Conservation (phyloP, 306 rosid species). For the Dalbergia cochinchinensis region DNA sequence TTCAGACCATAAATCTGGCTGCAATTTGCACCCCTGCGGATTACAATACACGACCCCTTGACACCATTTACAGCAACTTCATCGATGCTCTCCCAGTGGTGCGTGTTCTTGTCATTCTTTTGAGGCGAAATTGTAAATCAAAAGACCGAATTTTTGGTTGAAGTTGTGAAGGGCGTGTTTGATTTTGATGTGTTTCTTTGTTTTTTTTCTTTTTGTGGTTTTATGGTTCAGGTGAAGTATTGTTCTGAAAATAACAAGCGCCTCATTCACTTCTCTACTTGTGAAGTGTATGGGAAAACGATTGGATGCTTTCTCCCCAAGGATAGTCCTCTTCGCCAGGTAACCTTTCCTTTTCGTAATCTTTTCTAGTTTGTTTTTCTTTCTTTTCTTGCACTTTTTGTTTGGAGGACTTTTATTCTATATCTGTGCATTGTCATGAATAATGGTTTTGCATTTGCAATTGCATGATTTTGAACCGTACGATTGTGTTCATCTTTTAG, state of each 20-base stretch:
- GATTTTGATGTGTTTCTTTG: constrained; percentile 40
- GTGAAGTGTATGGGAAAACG: constrained; percentile 99
- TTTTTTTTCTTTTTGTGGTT: no score
- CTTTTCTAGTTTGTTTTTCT: not conserved
- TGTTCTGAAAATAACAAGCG: constrained; percentile 92
- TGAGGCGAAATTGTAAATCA: not conserved
- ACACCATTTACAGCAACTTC: constrained; percentile 97
- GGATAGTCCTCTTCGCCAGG: constrained; percentile 98
- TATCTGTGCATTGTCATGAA: constrained; percentile 39
- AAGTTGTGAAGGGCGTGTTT: constrained; percentile 38
- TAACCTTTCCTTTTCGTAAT: constrained; percentile 48
- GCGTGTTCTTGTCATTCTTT: constrained; percentile 30
- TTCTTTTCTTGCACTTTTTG: not conserved
- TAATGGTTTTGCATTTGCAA: constrained; percentile 19
- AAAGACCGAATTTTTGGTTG: not conserved
- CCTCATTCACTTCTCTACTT: constrained; percentile 96
- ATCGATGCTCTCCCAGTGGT: constrained; percentile 99
- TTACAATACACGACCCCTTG: constrained; percentile 95
- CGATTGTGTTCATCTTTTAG: not conserved
- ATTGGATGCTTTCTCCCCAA: constrained; percentile 96
- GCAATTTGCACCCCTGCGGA: constrained; percentile 99
- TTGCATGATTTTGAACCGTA: constrained; percentile 24
- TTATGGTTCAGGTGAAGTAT: constrained; percentile 75
- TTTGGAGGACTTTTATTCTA: not conserved
- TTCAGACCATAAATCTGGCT: constrained; percentile 90